A percentile compares a stretch with the other conserved stretches of the same genome.
Evolutionary conservation across 352 stramenopile species (phyloP).

Genomic region (Blastocystis sp.): DNA sequence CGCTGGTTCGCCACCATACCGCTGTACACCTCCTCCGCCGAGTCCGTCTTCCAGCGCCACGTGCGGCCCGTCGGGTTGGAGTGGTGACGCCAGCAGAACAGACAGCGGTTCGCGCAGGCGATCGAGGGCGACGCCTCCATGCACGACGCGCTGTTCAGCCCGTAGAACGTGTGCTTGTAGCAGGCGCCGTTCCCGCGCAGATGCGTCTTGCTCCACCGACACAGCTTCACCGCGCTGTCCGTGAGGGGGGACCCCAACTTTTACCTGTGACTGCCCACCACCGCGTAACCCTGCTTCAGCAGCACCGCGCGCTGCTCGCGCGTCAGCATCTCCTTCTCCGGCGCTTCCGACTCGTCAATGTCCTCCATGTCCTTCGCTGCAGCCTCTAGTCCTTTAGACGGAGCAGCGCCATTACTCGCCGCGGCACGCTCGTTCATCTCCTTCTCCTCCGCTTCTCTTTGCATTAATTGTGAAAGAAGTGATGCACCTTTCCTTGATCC

Average conservation of each 20-base stretch:
- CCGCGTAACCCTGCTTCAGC: slow-evolving; percentile 95
- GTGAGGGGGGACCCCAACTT: too few relatives aligned
- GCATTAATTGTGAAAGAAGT: neutral
- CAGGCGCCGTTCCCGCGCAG: slow-evolving; percentile 89
- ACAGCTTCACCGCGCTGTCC: slow-evolving; percentile 91
- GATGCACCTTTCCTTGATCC: slow-evolving; percentile 25
- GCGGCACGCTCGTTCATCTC: neutral
- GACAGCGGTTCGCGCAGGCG: slow-evolving; percentile 95
- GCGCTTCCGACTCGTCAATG: neutral
- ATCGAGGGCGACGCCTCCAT: slow-evolving; percentile 96
- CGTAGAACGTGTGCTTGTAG: slow-evolving; percentile 99
- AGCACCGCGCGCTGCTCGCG: slow-evolving; percentile 86
- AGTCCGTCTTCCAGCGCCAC: slow-evolving; percentile 95
- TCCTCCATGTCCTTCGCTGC: neutral
- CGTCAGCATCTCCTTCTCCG: slow-evolving; percentile 86
- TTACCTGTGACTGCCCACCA: slow-evolving; percentile 87
- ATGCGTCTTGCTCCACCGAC: slow-evolving; percentile 96
- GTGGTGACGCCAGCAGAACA: slow-evolving; percentile 91
- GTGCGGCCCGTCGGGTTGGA: slow-evolving; percentile 95
- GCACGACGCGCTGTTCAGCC: slow-evolving; percentile 88
- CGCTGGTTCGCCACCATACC: slow-evolving; percentile 84
- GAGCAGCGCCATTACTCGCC: neutral
- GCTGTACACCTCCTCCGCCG: slow-evolving; percentile 88
- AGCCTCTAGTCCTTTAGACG: neutral
- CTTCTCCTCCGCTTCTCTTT: slow-evolving; percentile 20